Conservation (phyloP, 345 rosid species). For the Sonneratia alba region DNA sequence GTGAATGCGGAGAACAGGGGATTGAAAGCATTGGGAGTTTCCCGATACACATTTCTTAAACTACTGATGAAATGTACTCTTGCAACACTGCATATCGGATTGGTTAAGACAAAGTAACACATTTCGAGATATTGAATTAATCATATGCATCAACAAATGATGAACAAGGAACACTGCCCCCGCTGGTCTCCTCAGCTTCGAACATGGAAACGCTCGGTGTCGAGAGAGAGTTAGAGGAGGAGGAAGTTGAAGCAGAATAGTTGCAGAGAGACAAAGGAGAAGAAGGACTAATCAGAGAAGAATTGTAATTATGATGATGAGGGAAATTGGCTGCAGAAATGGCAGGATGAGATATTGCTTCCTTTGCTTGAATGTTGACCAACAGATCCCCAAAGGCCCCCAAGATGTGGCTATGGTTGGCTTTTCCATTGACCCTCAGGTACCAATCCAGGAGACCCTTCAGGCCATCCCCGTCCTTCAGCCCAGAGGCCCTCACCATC, state of each 20-base stretch:
- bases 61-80: background rate
- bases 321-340: background rate
- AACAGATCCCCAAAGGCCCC: slow-evolving; percentile 40
- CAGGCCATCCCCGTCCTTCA: slow-evolving; percentile 29
- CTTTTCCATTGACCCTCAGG: slow-evolving; percentile 32
- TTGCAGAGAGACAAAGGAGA: slow-evolving; percentile 12
- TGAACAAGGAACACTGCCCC: background rate
- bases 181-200: background rate
- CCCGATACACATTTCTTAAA: background rate
- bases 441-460: slow-evolving; percentile 41
- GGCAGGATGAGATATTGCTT: background rate
- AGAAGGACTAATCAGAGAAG: slow-evolving; percentile 11
- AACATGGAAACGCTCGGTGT: slow-evolving; percentile 5
- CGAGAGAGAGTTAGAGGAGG: slow-evolving; percentile 2
- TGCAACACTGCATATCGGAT: background rate
- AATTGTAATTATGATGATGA: background rate
- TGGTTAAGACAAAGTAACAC: background rate
- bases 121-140: background rate
- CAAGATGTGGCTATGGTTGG: slow-evolving; percentile 34
- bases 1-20: background rate
- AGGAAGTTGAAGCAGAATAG: slow-evolving; percentile 10
- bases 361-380: slow-evolving; percentile 8
- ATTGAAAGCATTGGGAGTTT: background rate
- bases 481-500: slow-evolving; percentile 32
- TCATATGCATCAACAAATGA: background rate